Evolutionary conservation across 2,329 filamentous ascomycete genomes (phyloP), one percentile per base, ranked within the genome.

Genomic region (Verticillium tricorpus): DNA sequence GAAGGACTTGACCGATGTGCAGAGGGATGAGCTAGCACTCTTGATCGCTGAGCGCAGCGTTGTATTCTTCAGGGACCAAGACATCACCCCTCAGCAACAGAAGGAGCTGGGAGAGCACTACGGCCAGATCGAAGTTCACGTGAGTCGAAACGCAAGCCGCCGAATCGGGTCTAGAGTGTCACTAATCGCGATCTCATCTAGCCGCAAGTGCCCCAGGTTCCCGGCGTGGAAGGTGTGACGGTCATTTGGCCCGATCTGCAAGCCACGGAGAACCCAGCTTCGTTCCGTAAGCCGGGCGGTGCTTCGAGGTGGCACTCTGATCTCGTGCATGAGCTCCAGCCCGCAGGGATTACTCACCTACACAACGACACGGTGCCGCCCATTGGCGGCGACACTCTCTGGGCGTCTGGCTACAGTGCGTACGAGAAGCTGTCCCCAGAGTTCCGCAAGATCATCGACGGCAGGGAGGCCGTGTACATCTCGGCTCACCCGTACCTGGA

Each of bases 391-490:
- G 89, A 92, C 71, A 91, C 89, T 0, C 81, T 91, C 0, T 92
- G 89, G 89, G 86, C 89, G 0, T 86, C 82, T 62, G 88, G 89
- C 1, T 91, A 91, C 69, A 78, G 84, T 0, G 89, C 89, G 0
- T 92, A 92, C 67, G 88, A 90, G 73, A 91, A 91, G 74, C 80
- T 91, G 0, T 89, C 86, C 1, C 89, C 88, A 0, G 83, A 78
- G 2, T 91, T 92, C 75, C 86, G 89, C 50, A 84, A 84, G 70
- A 84, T 91, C 59, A 89, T 91, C 63, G 89, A 91, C 67, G 88
- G 89, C 6, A 82, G 80, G 62, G 73, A 81, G 5, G 89, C 87
- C 22, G 82, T 91, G 2, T 91, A 90, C 68, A 76, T 78, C 8
- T 89, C 85, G 5, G 85, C 89, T 0, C 88, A 91, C 69, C 74